phyloP scores from a whole-genome alignment of 139 green algal species.

The Micractinium sp. region DNA sequence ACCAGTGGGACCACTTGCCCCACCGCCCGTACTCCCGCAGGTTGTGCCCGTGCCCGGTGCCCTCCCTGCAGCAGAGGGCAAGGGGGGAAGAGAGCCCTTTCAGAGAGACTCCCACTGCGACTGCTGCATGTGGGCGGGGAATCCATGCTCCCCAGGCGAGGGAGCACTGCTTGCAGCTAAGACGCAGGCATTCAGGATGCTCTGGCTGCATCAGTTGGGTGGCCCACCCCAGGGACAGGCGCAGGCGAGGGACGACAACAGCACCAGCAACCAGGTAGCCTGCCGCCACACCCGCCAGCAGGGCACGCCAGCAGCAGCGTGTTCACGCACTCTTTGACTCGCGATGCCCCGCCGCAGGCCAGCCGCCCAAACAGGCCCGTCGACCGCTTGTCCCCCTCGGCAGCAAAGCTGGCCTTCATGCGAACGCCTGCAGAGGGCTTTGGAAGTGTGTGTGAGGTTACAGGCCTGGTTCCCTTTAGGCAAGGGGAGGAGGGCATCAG shows the following conservation, averaged over 20 bases:
- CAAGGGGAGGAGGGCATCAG: no score
- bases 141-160: not conserved
- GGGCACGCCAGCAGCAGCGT: not conserved
- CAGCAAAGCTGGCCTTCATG: constrained; percentile 23
- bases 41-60: not conserved
- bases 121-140: no score
- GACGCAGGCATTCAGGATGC: no score
- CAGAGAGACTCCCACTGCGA: no score
- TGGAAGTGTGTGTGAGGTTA: not conserved
- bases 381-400: not conserved
- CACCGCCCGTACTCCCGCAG: constrained; percentile 10
- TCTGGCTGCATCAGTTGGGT: no score
- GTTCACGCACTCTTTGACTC: not conserved
- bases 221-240: no score
- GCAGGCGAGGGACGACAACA: no score
- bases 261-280: not conserved
- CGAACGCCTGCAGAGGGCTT: constrained; percentile 3
- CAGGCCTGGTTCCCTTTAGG: no score
- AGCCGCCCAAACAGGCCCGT: constrained; percentile 1
- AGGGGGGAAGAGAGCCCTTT: not conserved
- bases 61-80: not conserved
- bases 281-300: no score
- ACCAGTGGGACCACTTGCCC: constrained; percentile 16
- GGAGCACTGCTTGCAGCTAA: no score
- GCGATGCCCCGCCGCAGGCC: not conserved